Percentiles rank a stretch among this genome's conserved stretches.
These are phyloP conservation scores for Scalesia atractyloides DNA, from an alignment of 129 eudicot genomes.

Conservation along the genomic window DNA sequence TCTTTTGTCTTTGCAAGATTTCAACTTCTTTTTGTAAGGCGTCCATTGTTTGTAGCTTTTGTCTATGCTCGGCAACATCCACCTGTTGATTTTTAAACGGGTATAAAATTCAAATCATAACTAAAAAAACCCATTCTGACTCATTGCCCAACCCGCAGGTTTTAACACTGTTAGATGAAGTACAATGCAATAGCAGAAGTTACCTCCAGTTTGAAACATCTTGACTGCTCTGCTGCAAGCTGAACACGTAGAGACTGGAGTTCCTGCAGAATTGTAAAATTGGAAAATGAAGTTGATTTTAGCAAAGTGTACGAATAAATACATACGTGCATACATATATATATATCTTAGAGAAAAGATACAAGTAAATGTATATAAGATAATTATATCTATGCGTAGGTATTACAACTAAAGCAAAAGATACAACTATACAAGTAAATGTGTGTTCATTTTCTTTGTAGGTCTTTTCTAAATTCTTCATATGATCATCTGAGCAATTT, in stretches of 20 bases:
- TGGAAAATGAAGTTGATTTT: slow-evolving; percentile 1
- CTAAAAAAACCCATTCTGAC: background rate
- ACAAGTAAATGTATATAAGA: background rate
- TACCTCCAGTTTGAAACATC: slow-evolving; percentile 99
- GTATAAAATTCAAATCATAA: too few species aligned
- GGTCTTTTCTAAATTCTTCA: too few species aligned
- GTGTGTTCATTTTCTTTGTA: background rate
- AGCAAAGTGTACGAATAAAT: background rate
- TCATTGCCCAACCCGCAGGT: background rate
- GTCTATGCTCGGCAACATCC: slow-evolving; percentile 91
- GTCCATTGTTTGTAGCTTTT: slow-evolving; percentile 94
- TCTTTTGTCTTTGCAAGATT: slow-evolving; percentile 84
- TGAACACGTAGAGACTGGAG: slow-evolving; percentile 94
- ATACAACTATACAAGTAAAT: too few species aligned
- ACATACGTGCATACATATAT: background rate
- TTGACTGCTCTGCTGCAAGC: slow-evolving; percentile 93
- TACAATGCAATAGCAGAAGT: background rate
- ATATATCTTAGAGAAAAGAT: too few species aligned
- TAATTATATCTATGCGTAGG: background rate
- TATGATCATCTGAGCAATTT: too few species aligned
- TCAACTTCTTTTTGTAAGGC: slow-evolving; percentile 83
- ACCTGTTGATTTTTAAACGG: slow-evolving; percentile 53
- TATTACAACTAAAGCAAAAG: too few species aligned
- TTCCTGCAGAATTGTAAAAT: slow-evolving; percentile 57
- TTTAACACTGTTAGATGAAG: background rate